Evolutionary conservation across 371 early-diverging fungal species (phyloP).

Genomic region (Lichtheimia ramosa): DNA sequence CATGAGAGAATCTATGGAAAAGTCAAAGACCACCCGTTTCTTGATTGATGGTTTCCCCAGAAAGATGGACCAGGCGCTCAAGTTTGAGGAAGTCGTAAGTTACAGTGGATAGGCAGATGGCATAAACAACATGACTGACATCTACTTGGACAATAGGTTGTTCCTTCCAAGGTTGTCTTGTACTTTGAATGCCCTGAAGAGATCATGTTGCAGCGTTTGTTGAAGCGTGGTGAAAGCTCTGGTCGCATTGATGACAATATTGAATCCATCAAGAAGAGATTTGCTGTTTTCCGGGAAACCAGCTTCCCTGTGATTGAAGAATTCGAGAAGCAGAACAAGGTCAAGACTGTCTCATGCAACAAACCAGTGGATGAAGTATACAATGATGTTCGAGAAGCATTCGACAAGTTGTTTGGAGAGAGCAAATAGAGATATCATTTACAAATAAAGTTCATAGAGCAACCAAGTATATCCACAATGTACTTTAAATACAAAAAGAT

Average conservation of each 20-base stretch:
- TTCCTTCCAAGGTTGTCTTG: constrained; percentile 69
- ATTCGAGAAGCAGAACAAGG: constrained; percentile 75
- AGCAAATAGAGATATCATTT: neutral
- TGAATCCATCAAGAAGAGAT: constrained; percentile 94
- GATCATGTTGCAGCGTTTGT: constrained; percentile 82
- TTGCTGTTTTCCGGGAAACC: constrained; percentile 80
- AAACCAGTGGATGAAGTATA: constrained; percentile 56
- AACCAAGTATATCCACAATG: too few relatives aligned
- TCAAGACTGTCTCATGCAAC: constrained; percentile 61
- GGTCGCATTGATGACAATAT: constrained; percentile 96
- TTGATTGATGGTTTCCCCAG: constrained; percentile 98
- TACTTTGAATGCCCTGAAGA: constrained; percentile 95
- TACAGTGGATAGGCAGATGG: neutral
- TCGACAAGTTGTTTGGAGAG: constrained; percentile 27
- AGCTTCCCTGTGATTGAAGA: constrained; percentile 90
- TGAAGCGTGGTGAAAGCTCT: constrained; percentile 90
- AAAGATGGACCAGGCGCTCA: constrained; percentile 89
- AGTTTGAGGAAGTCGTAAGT: constrained; percentile 82
- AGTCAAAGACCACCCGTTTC: constrained; percentile 64
- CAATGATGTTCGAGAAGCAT: constrained; percentile 38
- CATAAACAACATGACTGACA: too few relatives aligned
- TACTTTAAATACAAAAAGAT: too few relatives aligned
- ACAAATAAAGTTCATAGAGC: too few relatives aligned
- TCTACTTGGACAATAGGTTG: constrained; percentile 24
- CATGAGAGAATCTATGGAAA: constrained; percentile 71